These are phyloP conservation scores for Corymbia calophylla DNA, from an alignment of 441 rosid genomes.

Conservation along the genomic window DNA sequence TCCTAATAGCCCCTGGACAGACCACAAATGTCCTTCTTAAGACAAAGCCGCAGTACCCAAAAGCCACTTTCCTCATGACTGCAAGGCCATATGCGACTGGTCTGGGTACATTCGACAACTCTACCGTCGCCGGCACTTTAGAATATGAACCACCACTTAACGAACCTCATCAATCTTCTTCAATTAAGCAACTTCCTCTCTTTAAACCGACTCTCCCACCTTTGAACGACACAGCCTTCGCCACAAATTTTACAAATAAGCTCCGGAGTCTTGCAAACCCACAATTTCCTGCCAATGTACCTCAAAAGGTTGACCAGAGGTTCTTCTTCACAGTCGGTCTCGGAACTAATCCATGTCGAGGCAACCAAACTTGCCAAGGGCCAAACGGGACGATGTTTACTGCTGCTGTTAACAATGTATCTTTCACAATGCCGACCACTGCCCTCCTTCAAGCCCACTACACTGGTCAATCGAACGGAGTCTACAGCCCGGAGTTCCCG, in stretches of 20 bases:
- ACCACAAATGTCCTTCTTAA: slow-evolving; percentile 5
- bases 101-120: slow-evolving; percentile 6
- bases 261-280: slow-evolving; percentile 3
- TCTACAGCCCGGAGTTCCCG: slow-evolving; percentile 4
- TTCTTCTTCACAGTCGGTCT: slow-evolving; percentile 7
- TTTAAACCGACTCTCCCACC: not conserved
- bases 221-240: slow-evolving; percentile 7
- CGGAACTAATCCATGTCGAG: not conserved
- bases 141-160: not conserved
- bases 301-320: not conserved
- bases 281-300: slow-evolving; percentile 3
- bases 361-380: slow-evolving; percentile 6
- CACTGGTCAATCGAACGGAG: not conserved
- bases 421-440: slow-evolving; percentile 6
- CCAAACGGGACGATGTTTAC: slow-evolving; percentile 4
- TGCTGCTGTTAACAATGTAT: slow-evolving; percentile 1
- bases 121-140: slow-evolving; percentile 4
- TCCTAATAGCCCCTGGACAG: slow-evolving; percentile 3
- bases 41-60: slow-evolving; percentile 1
- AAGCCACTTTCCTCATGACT: slow-evolving; percentile 3
- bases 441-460: slow-evolving; percentile 5
- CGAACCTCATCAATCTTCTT: not conserved
- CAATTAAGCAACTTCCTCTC: not conserved
- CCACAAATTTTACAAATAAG: not conserved
- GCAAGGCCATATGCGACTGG: slow-evolving; percentile 9